Base-by-base conservation (phyloP, 1,139 yeast species). In the Kodamaea sp. region DNA sequence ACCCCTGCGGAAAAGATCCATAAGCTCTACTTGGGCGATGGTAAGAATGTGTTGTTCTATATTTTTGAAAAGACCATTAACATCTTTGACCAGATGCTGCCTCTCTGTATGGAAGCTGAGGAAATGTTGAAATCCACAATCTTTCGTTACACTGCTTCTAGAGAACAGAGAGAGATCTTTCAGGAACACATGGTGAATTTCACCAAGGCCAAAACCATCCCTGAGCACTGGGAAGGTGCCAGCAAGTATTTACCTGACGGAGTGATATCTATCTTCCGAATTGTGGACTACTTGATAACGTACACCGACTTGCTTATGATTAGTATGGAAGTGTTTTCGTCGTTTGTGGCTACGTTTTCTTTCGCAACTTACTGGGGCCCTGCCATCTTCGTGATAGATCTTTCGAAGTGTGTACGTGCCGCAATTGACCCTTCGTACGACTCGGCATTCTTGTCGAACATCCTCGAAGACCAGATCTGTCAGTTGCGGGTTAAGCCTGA, bases 321-420 rank as follows among this genome's bases (percentile, higher is more conserved):
- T 26, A 35, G 35, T 15, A 38, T 35, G 39, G 37, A 38, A 9
- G 33, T 38, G n/a, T 25, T 38, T 15, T 27, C 30, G 5, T 12
- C 36, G 10, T 38, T 31, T 20, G 21, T 29, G 25, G 24, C 39
- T 7, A 22, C 22, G 10, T 24, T 31, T 26, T 10, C 30, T 7
- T 38, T 38, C 12, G 38, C 37, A 8, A 35, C 41, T 8, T 24
- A 38, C 19, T 38, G 41, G 41, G 41, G 41, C 6, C 31, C 31
- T 24, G 38, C 29, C n/a, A 31, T 38, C 12, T 35, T 22, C 15
- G 41, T 38, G n/a, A 24, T 24, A 9, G 41, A 38, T 15, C 26
- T 38, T 9, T 29, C 39, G 6, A 32, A 28, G n/a, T 35, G 39
- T 28, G 22, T 38, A 13, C 21, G 22, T 8, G 41, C 36, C 6